Conservation (phyloP, 768 basidiomycete genomes). For the Phlegmacium glaucopus region DNA sequence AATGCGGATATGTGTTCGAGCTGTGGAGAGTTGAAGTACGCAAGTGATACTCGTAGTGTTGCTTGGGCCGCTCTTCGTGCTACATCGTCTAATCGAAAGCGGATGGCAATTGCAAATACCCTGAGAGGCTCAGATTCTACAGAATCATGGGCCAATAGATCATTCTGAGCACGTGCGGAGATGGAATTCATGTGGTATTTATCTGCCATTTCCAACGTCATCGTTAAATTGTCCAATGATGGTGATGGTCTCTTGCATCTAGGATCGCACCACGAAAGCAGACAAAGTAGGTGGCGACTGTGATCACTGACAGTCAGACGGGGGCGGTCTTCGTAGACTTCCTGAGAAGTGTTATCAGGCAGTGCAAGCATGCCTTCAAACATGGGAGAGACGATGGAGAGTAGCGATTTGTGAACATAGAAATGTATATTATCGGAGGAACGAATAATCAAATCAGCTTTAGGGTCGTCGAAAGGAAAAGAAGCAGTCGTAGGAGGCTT, state of each 20-base stretch:
- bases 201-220: neutral
- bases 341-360: conserved; percentile 8
- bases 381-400: conserved; percentile 25
- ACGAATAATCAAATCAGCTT: conserved; percentile 20
- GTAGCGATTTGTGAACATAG: conserved; percentile 19
- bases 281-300: neutral
- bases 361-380: conserved; percentile 26
- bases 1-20: too few relatives aligned
- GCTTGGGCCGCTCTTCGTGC: neutral
- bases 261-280: conserved; percentile 7
- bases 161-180: neutral
- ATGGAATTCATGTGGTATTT: neutral
- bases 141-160: neutral
- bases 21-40: too few relatives aligned
- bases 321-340: conserved; percentile 2
- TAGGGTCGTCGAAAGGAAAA: conserved; percentile 12
- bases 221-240: neutral
- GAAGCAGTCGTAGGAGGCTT: neutral
- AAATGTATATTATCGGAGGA: conserved; percentile 27
- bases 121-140: neutral
- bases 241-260: neutral
- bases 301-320: conserved; percentile 8
- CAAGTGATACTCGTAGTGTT: neutral
- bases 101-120: neutral
- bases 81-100: neutral